phyloP scores from a whole-genome alignment of 176 grass and related monocot genomes.

The Elymus sibiricus region DNA sequence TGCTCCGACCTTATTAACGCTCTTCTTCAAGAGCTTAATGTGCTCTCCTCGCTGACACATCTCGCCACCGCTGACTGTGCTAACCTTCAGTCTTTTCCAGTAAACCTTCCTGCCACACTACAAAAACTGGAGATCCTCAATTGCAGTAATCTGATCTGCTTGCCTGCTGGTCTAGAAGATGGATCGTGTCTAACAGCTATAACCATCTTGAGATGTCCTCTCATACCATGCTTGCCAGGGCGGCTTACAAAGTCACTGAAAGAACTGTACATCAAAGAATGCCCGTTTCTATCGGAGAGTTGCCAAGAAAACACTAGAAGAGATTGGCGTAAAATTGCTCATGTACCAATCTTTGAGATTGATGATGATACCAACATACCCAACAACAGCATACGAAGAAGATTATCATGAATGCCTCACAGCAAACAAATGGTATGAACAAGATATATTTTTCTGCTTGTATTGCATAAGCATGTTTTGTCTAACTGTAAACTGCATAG shows the following conservation, averaged over 20 bases:
- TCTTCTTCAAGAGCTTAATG: constrained; percentile 46
- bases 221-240: constrained; percentile 45
- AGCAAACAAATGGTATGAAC: background rate
- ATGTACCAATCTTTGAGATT: constrained; percentile 46
- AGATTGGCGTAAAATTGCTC: constrained; percentile 55
- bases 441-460: background rate
- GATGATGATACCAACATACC: constrained; percentile 5
- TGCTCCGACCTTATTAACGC: constrained; percentile 52
- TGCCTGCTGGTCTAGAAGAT: constrained; percentile 52
- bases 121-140: constrained; percentile 45
- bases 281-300: constrained; percentile 33
- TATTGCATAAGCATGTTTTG: background rate
- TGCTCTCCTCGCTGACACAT: constrained; percentile 33
- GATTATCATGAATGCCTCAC: constrained; percentile 11
- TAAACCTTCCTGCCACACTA: constrained; percentile 43
- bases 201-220: constrained; percentile 46
- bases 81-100: constrained; percentile 48
- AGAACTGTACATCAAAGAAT: constrained; percentile 61
- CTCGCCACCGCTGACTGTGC: constrained; percentile 39
- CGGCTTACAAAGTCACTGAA: constrained; percentile 37
- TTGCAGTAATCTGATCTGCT: constrained; percentile 38
- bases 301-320: constrained; percentile 32
- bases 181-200: constrained; percentile 31
- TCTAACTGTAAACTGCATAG: background rate
- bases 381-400: constrained; percentile 21